Conservation (phyloP, 345 rosid genomes). For the Lumnitzera littorea region DNA sequence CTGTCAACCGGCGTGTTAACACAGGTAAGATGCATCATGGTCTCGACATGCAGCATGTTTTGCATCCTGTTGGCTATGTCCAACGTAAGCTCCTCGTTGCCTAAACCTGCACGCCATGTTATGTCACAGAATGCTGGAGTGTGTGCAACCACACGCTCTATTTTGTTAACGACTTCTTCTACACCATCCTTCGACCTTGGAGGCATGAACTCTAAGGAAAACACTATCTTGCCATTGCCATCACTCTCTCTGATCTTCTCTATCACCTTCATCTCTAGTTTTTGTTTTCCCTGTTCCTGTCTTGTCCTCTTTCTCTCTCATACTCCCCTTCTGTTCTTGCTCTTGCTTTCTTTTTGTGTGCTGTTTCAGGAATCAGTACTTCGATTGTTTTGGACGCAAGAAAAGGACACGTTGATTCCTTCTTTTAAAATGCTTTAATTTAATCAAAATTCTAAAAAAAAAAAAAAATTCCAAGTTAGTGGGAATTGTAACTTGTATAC, state of each 20-base stretch:
- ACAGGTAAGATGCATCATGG: constrained; percentile 99
- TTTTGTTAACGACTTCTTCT: constrained; percentile 85
- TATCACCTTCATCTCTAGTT: constrained; percentile 67
- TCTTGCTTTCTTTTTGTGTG: no score
- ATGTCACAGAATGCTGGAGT: constrained; percentile 93
- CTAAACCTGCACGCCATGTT: constrained; percentile 99
- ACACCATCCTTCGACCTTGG: constrained; percentile 97
- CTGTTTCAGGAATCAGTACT: no score
- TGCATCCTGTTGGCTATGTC: constrained; percentile 97
- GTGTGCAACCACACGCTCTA: constrained; percentile 90
- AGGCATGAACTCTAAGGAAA: constrained; percentile 98
- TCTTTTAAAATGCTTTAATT: no score
- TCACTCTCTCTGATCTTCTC: constrained; percentile 50
- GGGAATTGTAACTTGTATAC: no score
- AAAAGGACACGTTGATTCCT: no score
- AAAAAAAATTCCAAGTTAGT: no score
- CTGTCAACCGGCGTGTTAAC: constrained; percentile 94
- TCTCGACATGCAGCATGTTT: constrained; percentile 85
- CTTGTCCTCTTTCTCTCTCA: no score
- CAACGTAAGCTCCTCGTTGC: constrained; percentile 93
- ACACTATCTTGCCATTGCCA: constrained; percentile 49
- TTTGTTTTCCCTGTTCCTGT: no score
- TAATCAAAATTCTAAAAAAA: no score
- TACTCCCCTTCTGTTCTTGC: no score
- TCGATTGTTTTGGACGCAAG: no score